Conservation (phyloP, 2,329 filamentous ascomycete species). For the Aspergillus sclerotialis region DNA sequence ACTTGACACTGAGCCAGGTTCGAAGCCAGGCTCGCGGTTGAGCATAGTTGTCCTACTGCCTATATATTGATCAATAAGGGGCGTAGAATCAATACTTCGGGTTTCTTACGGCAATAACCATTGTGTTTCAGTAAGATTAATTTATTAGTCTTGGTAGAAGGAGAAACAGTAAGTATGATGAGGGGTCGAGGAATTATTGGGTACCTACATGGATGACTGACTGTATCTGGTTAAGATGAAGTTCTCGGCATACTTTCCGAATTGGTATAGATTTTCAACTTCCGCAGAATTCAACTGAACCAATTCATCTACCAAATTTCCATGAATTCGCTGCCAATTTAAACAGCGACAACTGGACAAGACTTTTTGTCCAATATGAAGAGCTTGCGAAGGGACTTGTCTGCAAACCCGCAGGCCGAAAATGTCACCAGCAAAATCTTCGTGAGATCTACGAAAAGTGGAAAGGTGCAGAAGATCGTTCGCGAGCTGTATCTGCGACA, state of each 20-base stretch:
- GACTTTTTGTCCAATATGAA: conserved; percentile 42
- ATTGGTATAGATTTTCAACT: conserved; percentile 10
- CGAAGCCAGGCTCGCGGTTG: conserved; percentile 66
- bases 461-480: conserved; percentile 98
- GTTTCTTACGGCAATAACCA: conserved; percentile 22
- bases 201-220: neutral
- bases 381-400: conserved; percentile 53
- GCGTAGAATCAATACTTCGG: neutral
- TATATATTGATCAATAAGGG: conserved; percentile 29
- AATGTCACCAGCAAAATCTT: conserved; percentile 95
- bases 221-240: neutral
- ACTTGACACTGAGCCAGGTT: conserved; percentile 73
- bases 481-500: conserved; percentile 91
- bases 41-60: conserved; percentile 87
- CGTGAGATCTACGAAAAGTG: conserved; percentile 86
- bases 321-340: conserved; percentile 1
- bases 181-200: neutral
- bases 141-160: neutral
- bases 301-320: neutral
- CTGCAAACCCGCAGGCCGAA: conserved; percentile 50
- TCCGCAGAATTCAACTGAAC: conserved; percentile 12
- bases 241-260: conserved; percentile 16
- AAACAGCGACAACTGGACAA: conserved; percentile 7
- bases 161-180: neutral
- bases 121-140: conserved; percentile 5